Percentiles rank a stretch among this genome's conserved stretches.
Evolutionary conservation across 148 eudicot genomes (phyloP).

Genomic region (Simmondsia chinensis): DNA sequence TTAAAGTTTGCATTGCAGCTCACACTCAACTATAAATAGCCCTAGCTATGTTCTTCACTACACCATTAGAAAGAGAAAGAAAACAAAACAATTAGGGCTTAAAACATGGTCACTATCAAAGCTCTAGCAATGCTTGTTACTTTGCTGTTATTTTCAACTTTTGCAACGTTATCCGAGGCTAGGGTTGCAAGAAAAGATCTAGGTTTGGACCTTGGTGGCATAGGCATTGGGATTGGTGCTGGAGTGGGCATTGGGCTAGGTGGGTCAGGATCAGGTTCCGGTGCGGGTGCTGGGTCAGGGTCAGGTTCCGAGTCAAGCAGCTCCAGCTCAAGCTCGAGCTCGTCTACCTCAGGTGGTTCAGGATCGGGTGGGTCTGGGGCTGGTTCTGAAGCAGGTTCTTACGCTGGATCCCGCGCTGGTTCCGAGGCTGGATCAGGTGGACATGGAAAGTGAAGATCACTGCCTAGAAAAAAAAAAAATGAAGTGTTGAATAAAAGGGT

Average conservation of each 20-base stretch:
- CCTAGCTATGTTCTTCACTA: too few relatives aligned
- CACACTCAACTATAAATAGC: too few relatives aligned
- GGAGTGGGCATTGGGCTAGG: constrained; percentile 6
- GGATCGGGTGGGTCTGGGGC: constrained; percentile 18
- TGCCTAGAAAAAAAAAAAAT: too few relatives aligned
- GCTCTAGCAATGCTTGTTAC: constrained; percentile 7
- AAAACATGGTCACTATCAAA: constrained; percentile 19
- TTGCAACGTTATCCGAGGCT: constrained; percentile 4
- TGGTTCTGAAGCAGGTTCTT: constrained; percentile 49
- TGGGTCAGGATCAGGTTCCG: neutral
- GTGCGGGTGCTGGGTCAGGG: constrained; percentile 4
- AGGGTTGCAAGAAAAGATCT: constrained; percentile 20
- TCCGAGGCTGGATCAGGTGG: constrained; percentile 38
- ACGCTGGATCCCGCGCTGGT: constrained; percentile 60
- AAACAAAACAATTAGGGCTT: too few relatives aligned
- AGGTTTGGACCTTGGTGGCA: constrained; percentile 15
- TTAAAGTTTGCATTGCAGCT: too few relatives aligned
- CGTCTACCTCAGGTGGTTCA: neutral
- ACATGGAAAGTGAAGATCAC: too few relatives aligned
- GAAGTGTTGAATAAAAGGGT: too few relatives aligned
- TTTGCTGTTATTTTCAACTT: constrained; percentile 2
- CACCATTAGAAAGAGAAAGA: too few relatives aligned
- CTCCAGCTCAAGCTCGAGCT: constrained; percentile 8
- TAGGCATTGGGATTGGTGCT: constrained; percentile 16
- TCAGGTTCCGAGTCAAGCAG: constrained; percentile 9